Percentiles rank a stretch among this genome's conserved stretches.
These are phyloP conservation scores for Tricladium varicosporioides DNA, from an alignment of 2,329 filamentous ascomycete genomes.

Conservation along the genomic window DNA sequence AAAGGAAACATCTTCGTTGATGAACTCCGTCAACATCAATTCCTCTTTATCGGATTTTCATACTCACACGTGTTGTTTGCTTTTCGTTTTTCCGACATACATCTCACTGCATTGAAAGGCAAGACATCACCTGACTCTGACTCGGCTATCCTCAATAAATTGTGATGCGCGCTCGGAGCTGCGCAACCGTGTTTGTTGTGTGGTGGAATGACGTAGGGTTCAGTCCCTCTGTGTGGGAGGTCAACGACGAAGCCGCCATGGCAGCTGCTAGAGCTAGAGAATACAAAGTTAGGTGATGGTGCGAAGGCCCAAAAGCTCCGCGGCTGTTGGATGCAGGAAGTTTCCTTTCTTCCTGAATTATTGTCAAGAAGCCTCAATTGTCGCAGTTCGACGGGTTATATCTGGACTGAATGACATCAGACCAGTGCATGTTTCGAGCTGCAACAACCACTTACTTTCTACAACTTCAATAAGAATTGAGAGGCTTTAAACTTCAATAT, in stretches of 20 bases:
- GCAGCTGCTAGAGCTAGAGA: not conserved
- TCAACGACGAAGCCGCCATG: not conserved
- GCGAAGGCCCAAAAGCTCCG: not conserved
- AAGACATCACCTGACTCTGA: too few species aligned
- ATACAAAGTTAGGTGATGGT: not conserved
- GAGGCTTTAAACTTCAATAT: not conserved
- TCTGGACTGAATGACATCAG: constrained; percentile 1
- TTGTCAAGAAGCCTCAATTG: not conserved
- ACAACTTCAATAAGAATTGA: not conserved
- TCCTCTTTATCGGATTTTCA: too few species aligned
- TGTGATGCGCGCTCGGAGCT: not conserved
- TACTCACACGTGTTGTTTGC: too few species aligned
- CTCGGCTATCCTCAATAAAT: not conserved
- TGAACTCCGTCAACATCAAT: too few species aligned
- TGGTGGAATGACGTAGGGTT: not conserved
- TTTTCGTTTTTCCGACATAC: too few species aligned
- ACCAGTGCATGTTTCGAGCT: constrained; percentile 2
- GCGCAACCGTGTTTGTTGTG: too few species aligned
- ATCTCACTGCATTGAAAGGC: too few species aligned
- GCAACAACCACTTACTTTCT: not conserved
- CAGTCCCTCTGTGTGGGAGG: not conserved
- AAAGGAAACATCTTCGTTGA: not conserved
- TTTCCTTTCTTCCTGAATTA: not conserved
- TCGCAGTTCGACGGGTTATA: too few species aligned
- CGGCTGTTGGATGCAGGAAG: not conserved